A percentile compares a stretch with the other conserved stretches of the same genome.
phyloP scores from a whole-genome alignment of 495 filamentous ascomycete genomes.

The Filosporella fistucella region DNA sequence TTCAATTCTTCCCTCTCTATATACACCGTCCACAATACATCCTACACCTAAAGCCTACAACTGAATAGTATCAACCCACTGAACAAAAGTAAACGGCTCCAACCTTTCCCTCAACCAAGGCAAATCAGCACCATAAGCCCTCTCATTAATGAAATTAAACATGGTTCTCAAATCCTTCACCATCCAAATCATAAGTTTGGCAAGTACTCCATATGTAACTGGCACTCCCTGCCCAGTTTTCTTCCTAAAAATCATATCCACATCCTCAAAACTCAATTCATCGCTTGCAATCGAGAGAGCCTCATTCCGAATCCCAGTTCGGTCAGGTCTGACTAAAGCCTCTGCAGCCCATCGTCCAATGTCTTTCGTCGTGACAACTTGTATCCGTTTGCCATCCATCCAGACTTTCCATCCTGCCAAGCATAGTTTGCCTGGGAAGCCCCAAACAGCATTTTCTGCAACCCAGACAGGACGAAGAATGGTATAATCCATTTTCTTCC shows the following conservation, averaged over 20 bases:
- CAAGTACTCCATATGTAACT: constrained; percentile 28
- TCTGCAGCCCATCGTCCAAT: constrained; percentile 61
- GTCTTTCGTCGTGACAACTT: constrained; percentile 51
- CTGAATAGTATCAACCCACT: too few relatives aligned
- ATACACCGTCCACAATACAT: too few relatives aligned
- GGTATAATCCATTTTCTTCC: constrained; percentile 47
- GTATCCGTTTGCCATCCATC: constrained; percentile 37
- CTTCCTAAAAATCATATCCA: constrained; percentile 29
- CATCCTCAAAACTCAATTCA: constrained; percentile 32
- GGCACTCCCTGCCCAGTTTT: constrained; percentile 34
- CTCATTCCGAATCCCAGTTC: constrained; percentile 31
- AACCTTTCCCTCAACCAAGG: constrained; percentile 1
- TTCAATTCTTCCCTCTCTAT: too few relatives aligned
- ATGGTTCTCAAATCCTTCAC: constrained; percentile 19
- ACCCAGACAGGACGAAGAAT: constrained; percentile 59
- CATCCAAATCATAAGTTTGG: constrained; percentile 29
- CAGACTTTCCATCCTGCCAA: constrained; percentile 41
- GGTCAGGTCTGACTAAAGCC: constrained; percentile 40
- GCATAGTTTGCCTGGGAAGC: constrained; percentile 55
- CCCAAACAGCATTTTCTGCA: constrained; percentile 56
- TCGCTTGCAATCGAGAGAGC: constrained; percentile 37
- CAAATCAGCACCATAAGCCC: neutral
- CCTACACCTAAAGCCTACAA: too few relatives aligned
- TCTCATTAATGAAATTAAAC: constrained; percentile 9
- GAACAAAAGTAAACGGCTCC: too few relatives aligned